Evolutionary conservation across 768 basidiomycete species (phyloP), one percentile per base, ranked within the genome.

Genomic region (Termitomyces sp.): DNA sequence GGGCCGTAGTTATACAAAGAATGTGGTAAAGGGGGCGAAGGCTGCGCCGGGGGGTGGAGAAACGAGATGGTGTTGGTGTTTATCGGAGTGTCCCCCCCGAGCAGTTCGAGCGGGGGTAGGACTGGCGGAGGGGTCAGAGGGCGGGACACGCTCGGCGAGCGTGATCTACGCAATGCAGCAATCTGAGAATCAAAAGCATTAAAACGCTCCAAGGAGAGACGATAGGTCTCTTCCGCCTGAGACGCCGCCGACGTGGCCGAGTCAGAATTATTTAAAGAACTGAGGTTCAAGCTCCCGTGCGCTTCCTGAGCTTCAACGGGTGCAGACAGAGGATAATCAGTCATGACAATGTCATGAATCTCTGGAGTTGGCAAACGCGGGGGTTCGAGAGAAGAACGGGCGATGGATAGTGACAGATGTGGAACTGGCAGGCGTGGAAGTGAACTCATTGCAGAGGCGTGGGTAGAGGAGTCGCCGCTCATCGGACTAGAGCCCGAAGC

Each of bases 141-240:
- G 9, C 66, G 65, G 24, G 66, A 56, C 0, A 59, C 47, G 24
- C 42, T 48, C 9, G 66, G 64, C 14, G 70, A 65, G 46, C 70
- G 68, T 35, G 74, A 75, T 53, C 68, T 71, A 26, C 79, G 74
- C 57, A 82, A 65, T 19, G 73, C 73, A 57, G 77, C 74, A 44
- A 81, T 82, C 48, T 82, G 74, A 51, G 71, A 72, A 62, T 84
- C 79, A 56, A 83, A 82, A 28, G 74, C 72, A 66, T 74, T 77
- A 59, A 82, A 81, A 32, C 79, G 76, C 34, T 80, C 78, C 22
- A 83, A 57, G 0, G 80, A 76, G 15, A 71, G 60, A 21, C 77
- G 73, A 37, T 77, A 72, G 32, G 65, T 60, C 15, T 80, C 76
- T 34, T 34, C 34, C 7, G 34, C 34, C 34, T 34, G 34, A 12